phyloP scores from a whole-genome alignment of 331 rosid genomes.

The Ulmus americana region DNA sequence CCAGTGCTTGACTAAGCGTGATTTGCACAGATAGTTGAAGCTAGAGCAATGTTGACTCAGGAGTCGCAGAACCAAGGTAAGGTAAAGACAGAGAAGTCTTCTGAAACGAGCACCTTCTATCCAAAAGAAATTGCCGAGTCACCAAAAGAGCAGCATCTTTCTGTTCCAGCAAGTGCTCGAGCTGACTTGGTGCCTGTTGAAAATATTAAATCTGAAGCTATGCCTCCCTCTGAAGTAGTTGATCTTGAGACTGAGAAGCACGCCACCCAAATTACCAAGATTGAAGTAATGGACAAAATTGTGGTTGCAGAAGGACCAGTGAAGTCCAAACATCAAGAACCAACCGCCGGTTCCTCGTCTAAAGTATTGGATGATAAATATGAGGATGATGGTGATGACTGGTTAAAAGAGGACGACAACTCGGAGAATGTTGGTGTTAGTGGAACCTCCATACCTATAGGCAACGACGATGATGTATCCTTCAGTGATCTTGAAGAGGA shows the following conservation, averaged over 20 bases:
- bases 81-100: conserved; percentile 43
- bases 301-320: conserved; percentile 48
- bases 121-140: conserved; percentile 32
- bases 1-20: conserved; percentile 15
- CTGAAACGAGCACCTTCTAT: conserved; percentile 18
- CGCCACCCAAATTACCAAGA: conserved; percentile 37
- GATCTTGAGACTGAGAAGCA: conserved; percentile 58
- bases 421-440: conserved; percentile 67
- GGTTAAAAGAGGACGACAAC: conserved; percentile 92
- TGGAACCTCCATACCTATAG: conserved; percentile 50
- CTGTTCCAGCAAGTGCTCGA: conserved; percentile 40
- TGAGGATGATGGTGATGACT: conserved; percentile 89
- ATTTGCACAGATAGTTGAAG: conserved; percentile 64
- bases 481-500: conserved; percentile 92
- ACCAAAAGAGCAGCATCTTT: conserved; percentile 47
- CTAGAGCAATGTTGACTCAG: conserved; percentile 58
- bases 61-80: conserved; percentile 39
- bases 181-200: conserved; percentile 36
- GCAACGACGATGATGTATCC: conserved; percentile 81
- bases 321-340: conserved; percentile 24
- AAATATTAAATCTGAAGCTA: conserved; percentile 33
- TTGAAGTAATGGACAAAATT: conserved; percentile 50
- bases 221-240: conserved; percentile 27
- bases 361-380: conserved; percentile 38
- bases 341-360: conserved; percentile 38